These are phyloP conservation scores for Pyrenophora tritici-repentis DNA, from an alignment of 2,329 filamentous ascomycete species.

Conservation along the genomic window DNA sequence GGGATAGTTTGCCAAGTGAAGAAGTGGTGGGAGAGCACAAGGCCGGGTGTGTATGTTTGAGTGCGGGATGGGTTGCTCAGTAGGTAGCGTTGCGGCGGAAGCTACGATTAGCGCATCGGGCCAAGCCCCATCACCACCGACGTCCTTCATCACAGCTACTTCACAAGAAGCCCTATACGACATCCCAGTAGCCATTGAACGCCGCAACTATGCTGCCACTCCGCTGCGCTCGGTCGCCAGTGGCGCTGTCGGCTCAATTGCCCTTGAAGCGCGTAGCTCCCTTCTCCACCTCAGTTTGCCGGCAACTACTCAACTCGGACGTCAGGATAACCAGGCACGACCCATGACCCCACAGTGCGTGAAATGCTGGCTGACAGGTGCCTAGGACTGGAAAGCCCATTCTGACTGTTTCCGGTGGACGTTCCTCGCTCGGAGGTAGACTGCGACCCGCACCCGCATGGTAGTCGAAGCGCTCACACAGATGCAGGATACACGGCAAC, in stretches of 20 bases:
- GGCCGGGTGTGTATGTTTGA: conserved; percentile 13
- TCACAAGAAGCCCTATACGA: conserved; percentile 33
- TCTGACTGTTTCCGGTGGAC: conserved; percentile 84
- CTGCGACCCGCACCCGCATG: conserved; percentile 11
- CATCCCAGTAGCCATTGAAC: conserved; percentile 45
- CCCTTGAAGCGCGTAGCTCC: conserved; percentile 34
- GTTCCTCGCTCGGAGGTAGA: conserved; percentile 84
- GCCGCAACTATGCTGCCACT: conserved; percentile 47
- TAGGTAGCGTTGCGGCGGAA: conserved; percentile 28
- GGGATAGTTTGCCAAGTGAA: neutral
- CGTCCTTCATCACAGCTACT: conserved; percentile 28
- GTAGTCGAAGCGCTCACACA: conserved; percentile 38
- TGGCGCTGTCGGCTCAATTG: conserved; percentile 42
- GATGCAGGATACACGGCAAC: conserved; percentile 85
- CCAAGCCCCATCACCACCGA: conserved; percentile 29
- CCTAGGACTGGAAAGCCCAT: conserved; percentile 89
- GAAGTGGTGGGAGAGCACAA: conserved; percentile 9
- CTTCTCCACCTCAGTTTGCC: conserved; percentile 36
- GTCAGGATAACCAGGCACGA: conserved; percentile 74
- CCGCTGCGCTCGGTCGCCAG: conserved; percentile 48
- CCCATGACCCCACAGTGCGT: neutral
- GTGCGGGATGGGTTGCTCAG: conserved; percentile 29
- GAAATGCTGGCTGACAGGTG: conserved; percentile 15
- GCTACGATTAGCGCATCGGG: conserved; percentile 25
- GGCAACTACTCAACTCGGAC: conserved; percentile 65